Evolutionary conservation across 257 asterid genomes (phyloP).

Genomic region (Solanum rostratum): DNA sequence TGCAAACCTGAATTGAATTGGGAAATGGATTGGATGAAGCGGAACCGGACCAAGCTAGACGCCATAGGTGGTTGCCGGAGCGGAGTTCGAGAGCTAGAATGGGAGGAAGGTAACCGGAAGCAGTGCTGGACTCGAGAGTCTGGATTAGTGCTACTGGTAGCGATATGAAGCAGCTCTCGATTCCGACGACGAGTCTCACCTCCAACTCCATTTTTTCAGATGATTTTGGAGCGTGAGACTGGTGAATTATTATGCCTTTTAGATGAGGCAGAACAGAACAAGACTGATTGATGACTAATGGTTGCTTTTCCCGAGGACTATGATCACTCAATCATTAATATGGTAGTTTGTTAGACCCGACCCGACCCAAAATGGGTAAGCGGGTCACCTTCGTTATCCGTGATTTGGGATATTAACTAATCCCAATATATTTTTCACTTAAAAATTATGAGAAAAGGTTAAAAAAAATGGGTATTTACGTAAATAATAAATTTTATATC

Average conservation of each 20-base stretch:
- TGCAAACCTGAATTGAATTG: conserved; percentile 66
- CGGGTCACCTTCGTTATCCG: neutral
- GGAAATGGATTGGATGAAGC: conserved; percentile 63
- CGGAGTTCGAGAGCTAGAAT: conserved; percentile 72
- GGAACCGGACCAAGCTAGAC: conserved; percentile 88
- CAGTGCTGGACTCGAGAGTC: conserved; percentile 47
- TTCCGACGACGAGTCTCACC: conserved; percentile 64
- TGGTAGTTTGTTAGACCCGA: neutral
- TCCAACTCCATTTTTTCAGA: conserved; percentile 55
- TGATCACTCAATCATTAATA: neutral
- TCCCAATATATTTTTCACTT: too few species aligned
- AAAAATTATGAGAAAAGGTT: too few species aligned
- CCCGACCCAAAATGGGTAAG: neutral
- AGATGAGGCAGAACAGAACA: neutral
- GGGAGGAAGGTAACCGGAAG: conserved; percentile 71
- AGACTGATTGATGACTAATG: neutral
- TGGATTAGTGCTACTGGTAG: conserved; percentile 76
- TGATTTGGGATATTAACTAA: neutral
- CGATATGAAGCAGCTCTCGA: conserved; percentile 71
- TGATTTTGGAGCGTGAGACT: neutral
- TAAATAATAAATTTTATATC: too few species aligned
- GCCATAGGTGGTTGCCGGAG: conserved; percentile 41
- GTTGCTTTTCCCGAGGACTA: neutral
- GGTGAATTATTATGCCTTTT: neutral
- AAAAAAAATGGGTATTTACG: too few species aligned